Evolutionary conservation across 2,329 filamentous ascomycete genomes (phyloP).

Genomic region (Thielaviopsis populi): DNA sequence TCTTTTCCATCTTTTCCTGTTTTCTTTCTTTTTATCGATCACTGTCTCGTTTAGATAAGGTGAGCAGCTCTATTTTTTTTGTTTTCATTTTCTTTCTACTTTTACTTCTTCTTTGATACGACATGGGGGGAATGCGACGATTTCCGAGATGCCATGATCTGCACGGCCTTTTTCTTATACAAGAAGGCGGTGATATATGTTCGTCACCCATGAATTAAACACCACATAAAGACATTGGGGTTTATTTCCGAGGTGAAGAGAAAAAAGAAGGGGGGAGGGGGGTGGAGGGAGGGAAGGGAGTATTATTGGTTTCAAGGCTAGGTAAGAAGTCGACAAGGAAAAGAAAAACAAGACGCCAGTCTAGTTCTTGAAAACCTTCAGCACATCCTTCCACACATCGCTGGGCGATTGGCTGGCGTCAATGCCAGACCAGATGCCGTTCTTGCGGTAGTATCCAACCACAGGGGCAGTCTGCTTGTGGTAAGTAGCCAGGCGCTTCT

Average conservation of each 20-base stretch:
- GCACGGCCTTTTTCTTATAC: background rate
- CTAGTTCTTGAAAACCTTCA: constrained; percentile 58
- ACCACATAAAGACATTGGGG: background rate
- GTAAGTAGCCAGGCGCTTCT: constrained; percentile 88
- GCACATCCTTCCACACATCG: constrained; percentile 85
- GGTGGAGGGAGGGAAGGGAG: background rate
- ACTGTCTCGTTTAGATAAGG: background rate
- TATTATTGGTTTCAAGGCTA: constrained; percentile 3
- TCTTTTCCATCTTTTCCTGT: background rate
- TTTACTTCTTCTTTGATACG: background rate
- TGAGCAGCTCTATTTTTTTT: background rate
- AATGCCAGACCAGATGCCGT: constrained; percentile 88
- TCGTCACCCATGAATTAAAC: too few relatives aligned
- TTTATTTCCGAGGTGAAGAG: background rate
- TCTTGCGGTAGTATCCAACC: constrained; percentile 92
- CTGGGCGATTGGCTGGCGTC: constrained; percentile 94
- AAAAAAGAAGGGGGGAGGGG: background rate
- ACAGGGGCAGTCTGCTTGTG: constrained; percentile 88
- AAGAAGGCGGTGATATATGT: too few relatives aligned
- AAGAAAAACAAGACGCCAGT: constrained; percentile 4
- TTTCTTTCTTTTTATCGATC: background rate
- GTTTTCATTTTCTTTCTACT: background rate
- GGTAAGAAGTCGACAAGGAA: constrained; percentile 1
- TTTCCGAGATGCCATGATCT: background rate
- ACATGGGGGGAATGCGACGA: background rate